phyloP scores from a whole-genome alignment of 805 yeast genomes.

The Wickerhamiella siamensis region DNA sequence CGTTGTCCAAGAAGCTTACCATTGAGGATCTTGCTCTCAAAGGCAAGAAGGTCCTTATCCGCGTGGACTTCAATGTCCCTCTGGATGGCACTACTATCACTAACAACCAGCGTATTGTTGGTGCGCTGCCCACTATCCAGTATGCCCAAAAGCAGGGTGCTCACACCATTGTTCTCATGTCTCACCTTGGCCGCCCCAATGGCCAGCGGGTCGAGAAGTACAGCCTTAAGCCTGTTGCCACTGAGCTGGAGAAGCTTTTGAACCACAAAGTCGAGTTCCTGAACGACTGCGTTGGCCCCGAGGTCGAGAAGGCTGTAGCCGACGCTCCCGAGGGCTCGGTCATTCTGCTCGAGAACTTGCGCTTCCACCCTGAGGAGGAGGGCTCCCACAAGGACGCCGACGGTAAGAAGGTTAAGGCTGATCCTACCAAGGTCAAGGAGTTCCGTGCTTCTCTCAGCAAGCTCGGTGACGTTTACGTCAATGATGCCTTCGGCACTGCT shows the following conservation, averaged over 20 bases:
- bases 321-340: constrained; percentile 66
- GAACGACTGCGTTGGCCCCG: constrained; percentile 81
- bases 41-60: constrained; percentile 93
- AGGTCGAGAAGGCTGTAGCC: constrained; percentile 69
- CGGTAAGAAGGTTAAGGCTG: constrained; percentile 84
- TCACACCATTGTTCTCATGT: constrained; percentile 80
- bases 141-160: constrained; percentile 86
- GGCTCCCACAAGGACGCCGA: constrained; percentile 88
- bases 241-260: constrained; percentile 70
- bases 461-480: constrained; percentile 89
- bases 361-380: constrained; percentile 85
- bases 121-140: constrained; percentile 96
- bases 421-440: constrained; percentile 62
- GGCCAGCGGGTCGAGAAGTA: constrained; percentile 78
- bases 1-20: constrained; percentile 82
- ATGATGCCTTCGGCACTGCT: constrained; percentile 98
- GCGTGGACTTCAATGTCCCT: constrained; percentile 52
- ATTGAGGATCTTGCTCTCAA: constrained; percentile 79
- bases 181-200: constrained; percentile 98
- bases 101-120: constrained; percentile 98
- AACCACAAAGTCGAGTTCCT: constrained; percentile 66
- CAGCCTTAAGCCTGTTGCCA: constrained; percentile 87
- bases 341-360: constrained; percentile 87
- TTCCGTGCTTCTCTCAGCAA: constrained; percentile 86
- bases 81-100: constrained; percentile 94